phyloP scores from a whole-genome alignment of 495 filamentous ascomycete species.

The Penicillium canariense region DNA sequence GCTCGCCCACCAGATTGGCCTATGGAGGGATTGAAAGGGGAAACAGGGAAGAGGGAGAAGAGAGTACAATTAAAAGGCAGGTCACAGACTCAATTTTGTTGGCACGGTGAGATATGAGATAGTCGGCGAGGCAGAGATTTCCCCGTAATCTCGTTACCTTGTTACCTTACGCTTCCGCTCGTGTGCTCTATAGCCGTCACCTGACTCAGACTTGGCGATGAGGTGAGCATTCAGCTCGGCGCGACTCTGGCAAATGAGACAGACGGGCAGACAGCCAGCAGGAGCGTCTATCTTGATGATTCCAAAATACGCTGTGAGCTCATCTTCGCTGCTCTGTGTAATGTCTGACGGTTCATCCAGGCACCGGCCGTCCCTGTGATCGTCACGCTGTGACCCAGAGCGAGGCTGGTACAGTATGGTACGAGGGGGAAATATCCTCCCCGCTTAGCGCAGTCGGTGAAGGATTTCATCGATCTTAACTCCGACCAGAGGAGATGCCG shows the following conservation, averaged over 20 bases:
- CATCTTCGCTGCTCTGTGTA: background rate
- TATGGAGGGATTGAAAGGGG: conserved; percentile 1
- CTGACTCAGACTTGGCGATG: conserved; percentile 4
- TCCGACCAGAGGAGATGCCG: background rate
- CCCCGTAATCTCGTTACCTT: conserved; percentile 15
- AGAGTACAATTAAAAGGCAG: conserved; percentile 1
- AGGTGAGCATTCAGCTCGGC: background rate
- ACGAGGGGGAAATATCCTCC: background rate
- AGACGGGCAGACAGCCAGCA: too few species aligned
- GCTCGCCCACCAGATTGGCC: conserved; percentile 9
- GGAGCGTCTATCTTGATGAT: background rate
- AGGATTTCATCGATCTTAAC: too few species aligned
- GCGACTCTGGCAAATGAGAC: too few species aligned
- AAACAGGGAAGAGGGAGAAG: conserved; percentile 1
- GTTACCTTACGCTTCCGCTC: conserved; percentile 11
- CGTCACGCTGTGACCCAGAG: background rate
- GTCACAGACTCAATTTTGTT: conserved; percentile 1
- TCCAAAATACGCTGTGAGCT: too few species aligned
- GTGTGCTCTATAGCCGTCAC: conserved; percentile 11
- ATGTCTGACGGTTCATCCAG: background rate
- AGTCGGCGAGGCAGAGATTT: conserved; percentile 20
- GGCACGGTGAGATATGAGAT: background rate
- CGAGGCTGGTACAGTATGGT: background rate
- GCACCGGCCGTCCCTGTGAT: background rate
- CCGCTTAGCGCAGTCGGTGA: background rate